Evolutionary conservation across 1,284 basidiomycete genomes (phyloP).

Genomic region (Porogramme epimiltina): DNA sequence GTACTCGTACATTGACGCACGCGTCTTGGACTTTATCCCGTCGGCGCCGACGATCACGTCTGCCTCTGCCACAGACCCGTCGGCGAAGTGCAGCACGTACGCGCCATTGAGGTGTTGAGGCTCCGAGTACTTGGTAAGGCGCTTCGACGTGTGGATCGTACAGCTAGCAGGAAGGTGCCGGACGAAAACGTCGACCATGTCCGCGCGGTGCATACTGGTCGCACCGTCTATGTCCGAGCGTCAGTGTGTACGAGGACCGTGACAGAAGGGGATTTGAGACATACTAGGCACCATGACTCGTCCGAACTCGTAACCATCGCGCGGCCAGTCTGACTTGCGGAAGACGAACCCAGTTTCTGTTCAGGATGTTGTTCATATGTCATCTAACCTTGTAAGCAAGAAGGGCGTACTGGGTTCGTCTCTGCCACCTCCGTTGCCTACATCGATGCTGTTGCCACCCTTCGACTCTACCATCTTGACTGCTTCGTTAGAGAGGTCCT

Average conservation of each 20-base stretch:
- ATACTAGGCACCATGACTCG: constrained; percentile 17
- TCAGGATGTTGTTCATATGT: too few species aligned
- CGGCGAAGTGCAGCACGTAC: constrained; percentile 20
- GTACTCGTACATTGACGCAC: constrained; percentile 14
- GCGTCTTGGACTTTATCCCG: constrained; percentile 18
- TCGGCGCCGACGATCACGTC: constrained; percentile 26
- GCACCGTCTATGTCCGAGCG: constrained; percentile 31
- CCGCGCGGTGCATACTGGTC: constrained; percentile 34
- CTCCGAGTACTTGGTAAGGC: constrained; percentile 28
- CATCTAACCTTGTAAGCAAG: too few species aligned
- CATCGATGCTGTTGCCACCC: background rate
- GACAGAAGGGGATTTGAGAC: background rate
- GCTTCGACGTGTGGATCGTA: constrained; percentile 36
- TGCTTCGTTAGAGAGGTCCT: constrained; percentile 30
- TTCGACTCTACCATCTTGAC: constrained; percentile 12
- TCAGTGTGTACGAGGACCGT: background rate
- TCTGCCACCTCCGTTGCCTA: background rate
- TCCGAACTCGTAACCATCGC: constrained; percentile 18
- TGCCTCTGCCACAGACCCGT: constrained; percentile 19
- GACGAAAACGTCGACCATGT: constrained; percentile 35
- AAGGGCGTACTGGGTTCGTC: constrained; percentile 3
- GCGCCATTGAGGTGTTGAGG: background rate
- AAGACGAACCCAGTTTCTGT: constrained; percentile 20
- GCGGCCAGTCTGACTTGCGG: constrained; percentile 21
- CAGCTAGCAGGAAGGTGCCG: constrained; percentile 32